phyloP scores from a whole-genome alignment of 495 filamentous ascomycete species.

The Letharia columbiana region DNA sequence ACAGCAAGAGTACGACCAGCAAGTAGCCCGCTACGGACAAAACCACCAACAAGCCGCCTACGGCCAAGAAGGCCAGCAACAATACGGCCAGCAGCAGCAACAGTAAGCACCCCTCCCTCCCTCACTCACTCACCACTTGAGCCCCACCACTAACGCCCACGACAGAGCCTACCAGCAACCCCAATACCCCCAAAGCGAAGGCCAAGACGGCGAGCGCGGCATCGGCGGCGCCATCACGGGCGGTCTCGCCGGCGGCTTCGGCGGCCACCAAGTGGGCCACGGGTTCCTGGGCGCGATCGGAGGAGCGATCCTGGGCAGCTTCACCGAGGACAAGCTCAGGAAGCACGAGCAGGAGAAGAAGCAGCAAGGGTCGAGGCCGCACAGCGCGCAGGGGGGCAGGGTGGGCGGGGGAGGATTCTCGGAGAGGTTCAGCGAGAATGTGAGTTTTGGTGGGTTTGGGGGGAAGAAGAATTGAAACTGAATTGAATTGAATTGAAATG shows the following conservation, averaged over 20 bases:
- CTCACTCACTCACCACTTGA: background rate
- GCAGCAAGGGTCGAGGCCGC: background rate
- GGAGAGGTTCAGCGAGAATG: background rate
- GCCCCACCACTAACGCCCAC: no score
- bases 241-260: constrained; percentile 39
- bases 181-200: constrained; percentile 15
- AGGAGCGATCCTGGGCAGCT: constrained; percentile 40
- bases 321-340: constrained; percentile 33
- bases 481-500: no score
- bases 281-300: constrained; percentile 42
- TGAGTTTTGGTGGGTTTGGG: background rate
- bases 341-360: constrained; percentile 15
- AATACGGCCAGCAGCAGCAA: constrained; percentile 21
- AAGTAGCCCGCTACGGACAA: constrained; percentile 24
- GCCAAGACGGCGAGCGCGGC: constrained; percentile 35
- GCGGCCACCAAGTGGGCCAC: constrained; percentile 40
- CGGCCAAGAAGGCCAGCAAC: constrained; percentile 18
- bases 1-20: constrained; percentile 29
- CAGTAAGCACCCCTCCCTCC: background rate
- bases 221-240: constrained; percentile 38
- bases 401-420: background rate
- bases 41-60: constrained; percentile 1
- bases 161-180: constrained; percentile 2
- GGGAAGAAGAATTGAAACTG: background rate
- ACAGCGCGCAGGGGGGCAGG: constrained; percentile 3